Percentiles rank a stretch among this genome's conserved stretches.
phyloP scores from a whole-genome alignment of 179 eudicot genomes.

The Corrigiola litoralis region DNA sequence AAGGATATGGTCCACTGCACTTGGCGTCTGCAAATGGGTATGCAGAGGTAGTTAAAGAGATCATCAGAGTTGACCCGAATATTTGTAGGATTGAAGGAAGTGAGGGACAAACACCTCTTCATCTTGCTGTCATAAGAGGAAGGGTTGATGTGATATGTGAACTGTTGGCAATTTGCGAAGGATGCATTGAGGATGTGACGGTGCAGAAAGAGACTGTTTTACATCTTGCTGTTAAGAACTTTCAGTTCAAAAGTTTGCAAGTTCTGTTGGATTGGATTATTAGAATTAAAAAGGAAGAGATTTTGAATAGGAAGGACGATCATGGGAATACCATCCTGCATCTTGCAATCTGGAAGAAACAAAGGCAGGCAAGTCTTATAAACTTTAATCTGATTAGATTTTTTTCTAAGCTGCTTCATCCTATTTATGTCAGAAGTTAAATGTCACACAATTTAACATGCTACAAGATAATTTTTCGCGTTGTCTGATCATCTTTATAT shows the following conservation, averaged over 20 bases:
- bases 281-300: constrained; percentile 6
- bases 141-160: constrained; percentile 26
- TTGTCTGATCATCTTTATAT: too few species aligned
- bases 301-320: constrained; percentile 29
- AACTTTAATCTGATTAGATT: too few species aligned
- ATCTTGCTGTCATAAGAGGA: constrained; percentile 37
- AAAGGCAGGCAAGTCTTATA: constrained; percentile 36
- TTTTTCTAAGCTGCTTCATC: too few species aligned
- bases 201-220: constrained; percentile 35
- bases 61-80: constrained; percentile 19
- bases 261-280: constrained; percentile 33
- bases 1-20: constrained; percentile 34
- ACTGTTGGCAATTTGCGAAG: constrained; percentile 30
- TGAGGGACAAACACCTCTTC: constrained; percentile 32
- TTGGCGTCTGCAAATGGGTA: constrained; percentile 34
- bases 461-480: too few species aligned
- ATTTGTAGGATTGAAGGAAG: constrained; percentile 25
- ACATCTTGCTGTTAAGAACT: constrained; percentile 35
- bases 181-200: constrained; percentile 29
- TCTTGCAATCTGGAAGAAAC: constrained; percentile 43
- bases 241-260: constrained; percentile 23
- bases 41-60: constrained; percentile 27
- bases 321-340: constrained; percentile 41
- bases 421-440: too few species aligned
- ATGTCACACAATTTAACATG: too few species aligned